Base-by-base conservation (phyloP, 202 grass and related monocot species). In the Carex arenaria region DNA sequence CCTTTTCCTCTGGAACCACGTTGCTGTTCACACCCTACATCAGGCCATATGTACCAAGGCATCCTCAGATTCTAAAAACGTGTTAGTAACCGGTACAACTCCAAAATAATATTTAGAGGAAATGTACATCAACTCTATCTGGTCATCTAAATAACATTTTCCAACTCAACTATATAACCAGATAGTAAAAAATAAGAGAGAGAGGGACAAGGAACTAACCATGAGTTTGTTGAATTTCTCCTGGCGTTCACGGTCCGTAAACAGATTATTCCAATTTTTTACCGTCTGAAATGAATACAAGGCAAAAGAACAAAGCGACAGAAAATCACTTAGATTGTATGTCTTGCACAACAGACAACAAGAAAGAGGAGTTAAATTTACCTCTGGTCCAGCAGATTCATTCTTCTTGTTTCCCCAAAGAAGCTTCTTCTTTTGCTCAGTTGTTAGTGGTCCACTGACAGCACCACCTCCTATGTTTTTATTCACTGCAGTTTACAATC, bases 211-310 rank as follows among this genome's bases (percentile, higher is more conserved):
- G 69, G 11, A 82, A 85, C 84, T 92, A 91, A 99, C 96, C 96
- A 95, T 99, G 85, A 99, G 96, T 88, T 93, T 95, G 79, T 99
- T 99, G 78, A 99, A 98, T 80, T 98, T 98, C 83, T 98, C 93
- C 81, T 98, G 96, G 64, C 96, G 90, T 20, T 98, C 93, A 10
- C 67, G 87, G 14, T 98, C 91, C 82, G 83, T 71, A 85, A 98
- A 98, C 68, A 95, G 72, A 91, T 93, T 91, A 47, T 98, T 93
- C 91, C 96, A 98, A 72, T 80, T 85, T 47, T 89, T 88, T 61
- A 85, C 89, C 79, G 88, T 80, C 92, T 98, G 91, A 57, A 85
- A 81, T 55, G 80, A 12, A 65, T 71, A 23, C 31, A 18, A 51
- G 57, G 30, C 57, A 84, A 67, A 59, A 42, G 79, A 67, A 85